Base-by-base conservation (phyloP, 345 rosid species). In the Lumnitzera littorea region DNA sequence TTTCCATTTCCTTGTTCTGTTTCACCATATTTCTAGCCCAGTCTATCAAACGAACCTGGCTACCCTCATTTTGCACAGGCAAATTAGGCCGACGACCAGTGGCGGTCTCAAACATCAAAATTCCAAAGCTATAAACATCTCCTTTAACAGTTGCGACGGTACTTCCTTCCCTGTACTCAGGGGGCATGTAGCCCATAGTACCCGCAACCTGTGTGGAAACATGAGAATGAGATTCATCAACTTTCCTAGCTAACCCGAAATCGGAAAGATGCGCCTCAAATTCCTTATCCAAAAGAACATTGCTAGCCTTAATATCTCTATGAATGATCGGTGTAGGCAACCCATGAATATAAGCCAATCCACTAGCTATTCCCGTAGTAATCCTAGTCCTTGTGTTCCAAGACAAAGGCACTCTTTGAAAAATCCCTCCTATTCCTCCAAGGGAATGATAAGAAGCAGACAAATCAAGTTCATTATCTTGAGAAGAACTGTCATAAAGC, bases 161-260 rank as follows among this genome's bases (percentile, higher is more conserved):
- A 60, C 69, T 73, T 46, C 98, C 98, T 6, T 78, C 91, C 71
- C 71, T 70, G 66, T 82, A 92, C 80, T 92, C 98, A 51, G 98
- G 98, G 2, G 98, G 96, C 98, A 92, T 92, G 69, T 92, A 92
- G 13, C 98, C 98, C 87, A 89, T 84, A 0, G 96, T 89, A 10
- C 96, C 96, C 2, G 98, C 98, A 0, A 87, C 87, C 27, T 92
- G 96, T 2, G 96, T 92, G n/a, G 96, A 92, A 1, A 89, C 91
- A 54, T 89, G 98, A 3, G 98, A 75, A 8, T 64, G 82, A 0
- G 83, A 75, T 29, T 60, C 27, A 2, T 75, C 76, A 11, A 89
- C 71, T 4, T 70, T 66, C 2, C 98, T 76, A 0, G 96, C 96
- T 0, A 92, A 72, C 50, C 98, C 96, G 43, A 92, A 92, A 60